Percentiles rank a stretch among this genome's conserved stretches.
Evolutionary conservation across 2,329 filamentous ascomycete genomes (phyloP).

Genomic region (Fusarium sp.): DNA sequence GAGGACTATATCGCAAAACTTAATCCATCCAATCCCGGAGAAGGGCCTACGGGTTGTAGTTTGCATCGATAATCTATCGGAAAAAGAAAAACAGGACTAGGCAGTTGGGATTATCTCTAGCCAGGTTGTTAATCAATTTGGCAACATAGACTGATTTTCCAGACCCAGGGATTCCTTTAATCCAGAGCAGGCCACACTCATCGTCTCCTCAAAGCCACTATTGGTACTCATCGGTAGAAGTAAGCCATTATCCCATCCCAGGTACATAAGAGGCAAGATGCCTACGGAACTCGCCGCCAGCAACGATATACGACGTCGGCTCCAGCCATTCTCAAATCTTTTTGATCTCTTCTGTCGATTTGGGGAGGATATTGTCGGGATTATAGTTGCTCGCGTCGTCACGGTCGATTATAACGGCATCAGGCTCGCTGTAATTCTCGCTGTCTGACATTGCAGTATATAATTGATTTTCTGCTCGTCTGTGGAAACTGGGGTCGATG

Average conservation of each 20-base stretch:
- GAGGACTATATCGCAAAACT: slow-evolving; percentile 49
- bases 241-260: slow-evolving; percentile 36
- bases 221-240: slow-evolving; percentile 9
- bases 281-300: slow-evolving; percentile 39
- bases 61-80: slow-evolving; percentile 55
- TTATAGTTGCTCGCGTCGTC: slow-evolving; percentile 51
- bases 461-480: too few species aligned
- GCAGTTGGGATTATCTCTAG: slow-evolving; percentile 12
- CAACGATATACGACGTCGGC: slow-evolving; percentile 35
- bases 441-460: too few species aligned
- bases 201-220: slow-evolving; percentile 16
- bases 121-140: slow-evolving; percentile 39
- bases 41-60: slow-evolving; percentile 49
- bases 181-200: slow-evolving; percentile 38
- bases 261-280: slow-evolving; percentile 33
- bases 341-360: slow-evolving; percentile 44
- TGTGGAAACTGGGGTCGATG: too few species aligned
- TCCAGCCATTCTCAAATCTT: slow-evolving; percentile 34
- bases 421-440: neutral
- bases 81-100: slow-evolving; percentile 58
- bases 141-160: slow-evolving; percentile 56
- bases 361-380: slow-evolving; percentile 50
- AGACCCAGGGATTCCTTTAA: slow-evolving; percentile 54
- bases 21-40: slow-evolving; percentile 55
- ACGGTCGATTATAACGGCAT: slow-evolving; percentile 21